Evolutionary conservation across 23 red algal genomes (phyloP).

Genomic region (Agarophyton chilense): DNA sequence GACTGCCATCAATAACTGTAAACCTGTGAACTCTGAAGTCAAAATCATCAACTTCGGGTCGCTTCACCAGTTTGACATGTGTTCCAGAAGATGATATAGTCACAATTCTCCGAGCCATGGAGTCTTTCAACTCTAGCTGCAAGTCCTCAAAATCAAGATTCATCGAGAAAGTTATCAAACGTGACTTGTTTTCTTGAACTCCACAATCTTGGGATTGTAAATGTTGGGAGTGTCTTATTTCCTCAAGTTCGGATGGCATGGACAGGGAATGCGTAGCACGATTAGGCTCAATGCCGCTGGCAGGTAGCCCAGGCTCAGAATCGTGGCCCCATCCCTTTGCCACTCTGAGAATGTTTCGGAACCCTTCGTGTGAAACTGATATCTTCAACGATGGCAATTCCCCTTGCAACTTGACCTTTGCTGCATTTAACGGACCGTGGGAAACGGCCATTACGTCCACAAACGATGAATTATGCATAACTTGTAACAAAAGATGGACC

Average conservation of each 20-base stretch:
- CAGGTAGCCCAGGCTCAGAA: not conserved
- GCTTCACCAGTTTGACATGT: slow-evolving; percentile 29
- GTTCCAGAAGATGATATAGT: slow-evolving; percentile 67
- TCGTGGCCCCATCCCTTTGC: slow-evolving; percentile 50
- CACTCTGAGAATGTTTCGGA: slow-evolving; percentile 54
- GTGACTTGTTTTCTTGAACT: not conserved
- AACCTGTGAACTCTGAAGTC: slow-evolving; percentile 57
- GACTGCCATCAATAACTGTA: slow-evolving; percentile 63
- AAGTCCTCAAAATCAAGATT: slow-evolving; percentile 69
- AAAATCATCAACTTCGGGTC: slow-evolving; percentile 38
- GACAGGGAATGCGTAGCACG: slow-evolving; percentile 39
- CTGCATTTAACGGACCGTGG: not conserved
- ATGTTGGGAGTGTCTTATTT: slow-evolving; percentile 27
- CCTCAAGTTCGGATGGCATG: slow-evolving; percentile 58
- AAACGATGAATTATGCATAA: slow-evolving; percentile 76
- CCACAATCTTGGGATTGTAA: not conserved
- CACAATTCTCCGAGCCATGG: slow-evolving; percentile 39
- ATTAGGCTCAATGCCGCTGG: slow-evolving; percentile 71
- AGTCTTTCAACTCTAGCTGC: slow-evolving; percentile 63
- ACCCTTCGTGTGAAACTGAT: slow-evolving; percentile 65
- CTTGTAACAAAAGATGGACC: slow-evolving; percentile 68
- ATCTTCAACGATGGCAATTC: slow-evolving; percentile 58
- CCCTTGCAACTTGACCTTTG: slow-evolving; percentile 54
- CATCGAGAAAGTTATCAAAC: slow-evolving; percentile 63
- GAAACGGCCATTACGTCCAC: slow-evolving; percentile 49